Percentiles rank a stretch among this genome's conserved stretches.
Conservation (phyloP, 495 filamentous ascomycete species). For the Talaromyces trachyspermus region DNA sequence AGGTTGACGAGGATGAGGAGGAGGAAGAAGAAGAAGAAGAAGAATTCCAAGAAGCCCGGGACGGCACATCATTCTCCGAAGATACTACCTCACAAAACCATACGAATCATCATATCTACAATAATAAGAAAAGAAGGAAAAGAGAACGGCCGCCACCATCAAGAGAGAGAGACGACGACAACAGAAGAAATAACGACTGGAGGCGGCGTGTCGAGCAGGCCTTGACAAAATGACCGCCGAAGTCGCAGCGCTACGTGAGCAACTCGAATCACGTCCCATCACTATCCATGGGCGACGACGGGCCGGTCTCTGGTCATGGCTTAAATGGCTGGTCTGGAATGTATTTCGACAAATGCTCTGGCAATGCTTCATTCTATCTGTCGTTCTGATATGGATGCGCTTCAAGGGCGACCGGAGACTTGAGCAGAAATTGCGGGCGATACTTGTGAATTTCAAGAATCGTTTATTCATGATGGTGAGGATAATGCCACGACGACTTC, state of each 20-base stretch:
- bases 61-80: constrained; percentile 14
- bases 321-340: constrained; percentile 62
- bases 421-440: constrained; percentile 63
- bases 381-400: constrained; percentile 74
- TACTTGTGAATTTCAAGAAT: constrained; percentile 54
- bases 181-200: constrained; percentile 43
- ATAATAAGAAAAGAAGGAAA: constrained; percentile 13
- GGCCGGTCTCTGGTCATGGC: constrained; percentile 57
- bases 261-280: constrained; percentile 58
- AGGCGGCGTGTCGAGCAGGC: constrained; percentile 77
- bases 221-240: constrained; percentile 87
- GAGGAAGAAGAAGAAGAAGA: constrained; percentile 45
- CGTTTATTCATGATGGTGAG: constrained; percentile 43
- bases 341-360: constrained; percentile 64
- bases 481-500: constrained; percentile 18
- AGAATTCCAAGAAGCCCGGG: constrained; percentile 34
- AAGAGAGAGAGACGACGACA: not conserved
- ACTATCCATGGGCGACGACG: constrained; percentile 30
- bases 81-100: not conserved
- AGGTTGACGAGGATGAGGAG: constrained; percentile 29
- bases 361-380: constrained; percentile 60
- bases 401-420: constrained; percentile 66
- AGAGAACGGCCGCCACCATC: constrained; percentile 26
- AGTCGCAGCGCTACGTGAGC: constrained; percentile 86
- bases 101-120: not conserved